Evolutionary conservation across 202 grass and related monocot species (phyloP), one percentile per base, ranked within the genome.

Genomic region (Panicum hallii): DNA sequence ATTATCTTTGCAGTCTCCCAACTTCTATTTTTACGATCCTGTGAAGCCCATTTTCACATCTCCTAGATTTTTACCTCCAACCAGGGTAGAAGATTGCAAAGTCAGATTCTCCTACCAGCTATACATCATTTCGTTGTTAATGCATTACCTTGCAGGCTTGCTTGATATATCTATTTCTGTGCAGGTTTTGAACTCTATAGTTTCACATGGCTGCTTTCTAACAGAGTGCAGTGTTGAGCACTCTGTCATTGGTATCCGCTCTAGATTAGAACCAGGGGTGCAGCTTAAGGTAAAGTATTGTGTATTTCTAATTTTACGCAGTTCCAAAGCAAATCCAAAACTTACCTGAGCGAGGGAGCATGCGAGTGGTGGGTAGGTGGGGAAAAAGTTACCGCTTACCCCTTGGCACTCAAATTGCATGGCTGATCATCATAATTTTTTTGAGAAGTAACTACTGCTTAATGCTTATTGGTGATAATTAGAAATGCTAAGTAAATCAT

Each of bases 161-260:
- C 1, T 47, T 77, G 74, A 83, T 82, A 4, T 77, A 48, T 47
- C 22, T 85, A 19, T 70, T 78, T 62, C 30, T 62, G 9, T 80
- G 55, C 69, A 95, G 93, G 85, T 95, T 85, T 78, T 92, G 19
- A 79, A 92, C 74, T 95, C 93, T 32, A 92, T 95, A 90, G 54
- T 95, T 86, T 90, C 93, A 79, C 87, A 95, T 84, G 93, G 93
- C 23, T 92, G 90, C 72, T 95, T 95, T 75, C 82, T 95, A 80
- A 90, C 83, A 63, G 87, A 87, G 66, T 90, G 90, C 82, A 92
- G 47, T 64, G 82, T 95, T 87, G 88, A 92, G 63, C 93, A 92
- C 84, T 95, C 93, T 66, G 87, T 92, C 47, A 85, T 95, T 74
- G 93, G 93, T 58, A 78, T 95, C 74, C 90, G 90, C 47, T 90